Evolutionary conservation across 2,329 filamentous ascomycete species (phyloP), one percentile per base, ranked within the genome.

Genomic region (Ascochyta koolunga): DNA sequence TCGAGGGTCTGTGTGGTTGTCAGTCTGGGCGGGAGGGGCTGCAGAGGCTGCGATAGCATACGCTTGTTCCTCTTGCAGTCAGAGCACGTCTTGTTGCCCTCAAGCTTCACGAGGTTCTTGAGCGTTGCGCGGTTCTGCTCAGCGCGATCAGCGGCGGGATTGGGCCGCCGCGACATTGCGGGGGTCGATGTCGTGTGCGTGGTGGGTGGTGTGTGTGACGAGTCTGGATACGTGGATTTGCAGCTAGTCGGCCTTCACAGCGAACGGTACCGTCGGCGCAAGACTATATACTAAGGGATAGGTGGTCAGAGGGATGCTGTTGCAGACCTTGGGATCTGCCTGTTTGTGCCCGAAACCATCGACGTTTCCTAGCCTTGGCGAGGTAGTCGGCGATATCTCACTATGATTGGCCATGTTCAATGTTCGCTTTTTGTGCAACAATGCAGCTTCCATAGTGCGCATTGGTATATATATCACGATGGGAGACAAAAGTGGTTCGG

Each of bases 11-110:
- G 73, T 35, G n/a, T 24, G 10, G 44, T 16, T 44, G 64, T 76
- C 43, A 70, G 68, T 65, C n/a, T 22, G 15, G 37, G 27, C 33
- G 15, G 4, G 31, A 8, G 24, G 16, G n/a, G 45, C n/a, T 35
- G 56, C 31, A 50, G 13, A 37, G 10, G 21, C 13, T 15, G 9
- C 35, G 24, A 39, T 27, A 10, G 21, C 88, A 65, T 78, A 96
- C 93, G 95, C 78, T 98, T 99, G 82, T 98, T 99, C 76, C 89
- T 88, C 83, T 99, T 99, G 86, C 95, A 99, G 77, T 99, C 95
- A 57, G 93, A 91, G 82, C 95, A 99, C 73, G 90, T 86, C 82
- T 99, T 99, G 81, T 99, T 99, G 59, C 87, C 81, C 72, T 98
- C 93, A 65, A 99, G 80, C 80, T 98, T 99, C 74, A 98, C 82